Evolutionary conservation across 2,329 filamentous ascomycete genomes (phyloP), one percentile per base, ranked within the genome.

Genomic region (Cladosporium colombiae): DNA sequence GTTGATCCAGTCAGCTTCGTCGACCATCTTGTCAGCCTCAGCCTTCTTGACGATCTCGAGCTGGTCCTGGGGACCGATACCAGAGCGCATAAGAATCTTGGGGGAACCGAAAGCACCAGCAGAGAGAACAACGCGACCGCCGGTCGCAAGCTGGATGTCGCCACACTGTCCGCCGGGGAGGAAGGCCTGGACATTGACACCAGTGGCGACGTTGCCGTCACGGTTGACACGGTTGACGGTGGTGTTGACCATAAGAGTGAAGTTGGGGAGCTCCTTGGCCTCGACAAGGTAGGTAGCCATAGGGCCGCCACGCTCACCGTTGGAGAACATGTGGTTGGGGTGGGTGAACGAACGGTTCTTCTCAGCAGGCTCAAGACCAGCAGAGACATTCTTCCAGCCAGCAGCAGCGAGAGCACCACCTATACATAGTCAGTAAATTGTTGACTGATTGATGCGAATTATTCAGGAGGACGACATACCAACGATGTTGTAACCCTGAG

Each of bases 261-360:
- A 92, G 78, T 91, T 90, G 46, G 80, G 77, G 66, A 86, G 82
- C 50, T 80, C 79, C 57, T 82, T 81, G 1, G 88, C 88, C 21
- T 83, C 81, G 5, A 88, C 86, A 1, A 92, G 84, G 72, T 92
- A 92, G 0, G 90, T 91, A 10, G 86, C 87, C 74, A 92, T 81
- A 14, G 90, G 89, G 0, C 90, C 90, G 53, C 87, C 87, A 67
- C 90, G 82, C 75, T 90, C 87, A 61, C 88, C 89, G 55, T 87
- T 79, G 6, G 81, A 79, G 74, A 87, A 90, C 86, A 91, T 90
- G 80, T 86, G 91, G 29, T 86, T 84, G 27, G 87, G 86, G 76
- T 87, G 85, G 52, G 84, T 83, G 76, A 82, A 91, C 0, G 85
- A 87, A 69, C 82, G 81, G 78, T 90, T 88, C 84, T 92, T 92